Percentiles rank a stretch among this genome's conserved stretches.
Evolutionary conservation across 139 green algal genomes (phyloP).

Genomic region (Chlorella sp.): DNA sequence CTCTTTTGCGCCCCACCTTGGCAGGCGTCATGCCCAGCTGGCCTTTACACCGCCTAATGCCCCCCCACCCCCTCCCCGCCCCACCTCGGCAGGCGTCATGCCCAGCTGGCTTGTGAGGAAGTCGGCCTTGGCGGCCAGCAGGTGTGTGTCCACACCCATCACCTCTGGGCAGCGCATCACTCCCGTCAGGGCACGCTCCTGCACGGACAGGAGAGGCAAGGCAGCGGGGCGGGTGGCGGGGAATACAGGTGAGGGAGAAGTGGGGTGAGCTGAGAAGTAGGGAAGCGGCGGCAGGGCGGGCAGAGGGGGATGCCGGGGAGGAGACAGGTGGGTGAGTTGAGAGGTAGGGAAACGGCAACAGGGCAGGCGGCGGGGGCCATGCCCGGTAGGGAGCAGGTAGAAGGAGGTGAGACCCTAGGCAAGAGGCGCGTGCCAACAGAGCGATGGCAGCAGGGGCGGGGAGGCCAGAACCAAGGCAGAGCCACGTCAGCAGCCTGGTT

Average conservation of each 20-base stretch:
- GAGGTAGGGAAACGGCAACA: too few species aligned
- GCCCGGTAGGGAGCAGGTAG: too few species aligned
- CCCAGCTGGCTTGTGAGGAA: not conserved
- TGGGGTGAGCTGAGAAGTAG: too few species aligned
- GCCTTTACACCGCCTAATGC: too few species aligned
- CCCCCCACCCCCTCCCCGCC: not conserved
- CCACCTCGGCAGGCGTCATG: not conserved
- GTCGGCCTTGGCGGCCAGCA: not conserved
- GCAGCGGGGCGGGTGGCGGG: not conserved
- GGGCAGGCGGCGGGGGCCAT: too few species aligned
- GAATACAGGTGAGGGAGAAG: not conserved
- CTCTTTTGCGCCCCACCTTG: not conserved
- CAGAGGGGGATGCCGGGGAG: too few species aligned
- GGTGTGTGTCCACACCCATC: slow-evolving; percentile 14
- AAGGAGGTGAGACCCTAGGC: too few species aligned
- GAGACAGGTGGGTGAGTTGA: too few species aligned
- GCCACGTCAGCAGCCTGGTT: not conserved
- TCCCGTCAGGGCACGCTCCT: slow-evolving; percentile 15
- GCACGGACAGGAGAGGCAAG: not conserved
- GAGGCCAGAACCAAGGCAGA: not conserved
- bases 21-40: not conserved
- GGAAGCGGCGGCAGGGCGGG: too few species aligned
- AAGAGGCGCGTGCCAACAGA: too few species aligned
- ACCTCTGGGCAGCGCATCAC: slow-evolving; percentile 35
- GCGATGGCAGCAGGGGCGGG: too few species aligned